Conservation (phyloP, 768 basidiomycete species). For the Russula olivacea region DNA sequence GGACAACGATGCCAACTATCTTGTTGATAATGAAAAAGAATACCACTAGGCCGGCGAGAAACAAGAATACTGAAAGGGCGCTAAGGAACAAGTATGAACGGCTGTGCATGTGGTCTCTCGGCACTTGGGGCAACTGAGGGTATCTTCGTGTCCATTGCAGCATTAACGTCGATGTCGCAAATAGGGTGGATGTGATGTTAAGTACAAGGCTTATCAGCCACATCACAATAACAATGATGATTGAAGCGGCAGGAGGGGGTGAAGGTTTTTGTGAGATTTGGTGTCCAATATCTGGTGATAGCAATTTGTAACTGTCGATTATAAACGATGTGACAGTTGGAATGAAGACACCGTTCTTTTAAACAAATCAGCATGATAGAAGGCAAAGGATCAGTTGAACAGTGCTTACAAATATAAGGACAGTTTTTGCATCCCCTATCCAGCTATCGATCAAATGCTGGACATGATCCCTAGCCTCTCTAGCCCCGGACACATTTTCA, state of each 20-base stretch:
- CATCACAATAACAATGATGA: conserved; percentile 10
- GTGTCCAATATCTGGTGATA: conserved; percentile 9
- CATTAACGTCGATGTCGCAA: conserved; percentile 9
- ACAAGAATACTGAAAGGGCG: conserved; percentile 34
- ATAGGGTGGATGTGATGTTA: conserved; percentile 15
- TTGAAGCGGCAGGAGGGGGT: not conserved
- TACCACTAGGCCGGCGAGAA: conserved; percentile 43
- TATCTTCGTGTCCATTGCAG: too few relatives aligned
- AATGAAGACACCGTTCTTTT: conserved; percentile 26
- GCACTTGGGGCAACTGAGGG: conserved; percentile 14
- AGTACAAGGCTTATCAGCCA: conserved; percentile 21
- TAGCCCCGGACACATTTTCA: not conserved
- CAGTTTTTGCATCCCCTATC: conserved; percentile 16
- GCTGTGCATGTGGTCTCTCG: too few relatives aligned
- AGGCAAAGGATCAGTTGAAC: too few relatives aligned
- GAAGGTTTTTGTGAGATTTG: not conserved
- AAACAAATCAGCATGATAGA: not conserved
- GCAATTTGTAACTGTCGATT: conserved; percentile 20
- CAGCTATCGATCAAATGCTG: not conserved
- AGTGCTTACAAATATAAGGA: conserved; percentile 20
- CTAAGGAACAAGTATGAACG: too few relatives aligned
- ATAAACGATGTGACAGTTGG: conserved; percentile 24
- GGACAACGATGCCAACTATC: not conserved
- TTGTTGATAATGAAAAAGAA: conserved; percentile 35
- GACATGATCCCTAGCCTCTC: too few relatives aligned